These are phyloP conservation scores for Protomyces inouyei DNA, from an alignment of 1,139 yeast species.

Conservation along the genomic window DNA sequence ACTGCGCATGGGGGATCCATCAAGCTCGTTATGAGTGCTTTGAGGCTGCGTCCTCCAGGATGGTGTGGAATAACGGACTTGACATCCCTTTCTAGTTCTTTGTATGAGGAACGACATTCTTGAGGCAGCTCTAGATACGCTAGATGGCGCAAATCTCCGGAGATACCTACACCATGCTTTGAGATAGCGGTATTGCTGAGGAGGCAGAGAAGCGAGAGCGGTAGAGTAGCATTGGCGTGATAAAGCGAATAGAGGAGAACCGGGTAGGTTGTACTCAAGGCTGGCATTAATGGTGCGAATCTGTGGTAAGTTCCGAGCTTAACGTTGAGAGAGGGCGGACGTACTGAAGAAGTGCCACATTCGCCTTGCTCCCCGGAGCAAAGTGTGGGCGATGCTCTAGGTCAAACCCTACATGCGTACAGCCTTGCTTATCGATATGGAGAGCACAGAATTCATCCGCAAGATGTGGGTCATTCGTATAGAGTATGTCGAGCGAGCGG, in stretches of 20 bases:
- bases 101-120: not conserved
- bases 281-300: not conserved
- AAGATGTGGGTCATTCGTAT: not conserved
- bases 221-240: conserved; percentile 9
- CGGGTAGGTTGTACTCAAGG: not conserved
- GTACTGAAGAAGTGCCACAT: conserved; percentile 13
- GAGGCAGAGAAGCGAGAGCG: not conserved
- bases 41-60: conserved; percentile 7
- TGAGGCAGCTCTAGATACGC: not conserved
- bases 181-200: not conserved
- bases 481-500: not conserved
- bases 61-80: not conserved
- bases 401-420: conserved; percentile 5
- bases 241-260: conserved; percentile 10
- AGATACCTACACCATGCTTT: conserved; percentile 17
- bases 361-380: conserved; percentile 12
- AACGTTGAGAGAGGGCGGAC: not conserved
- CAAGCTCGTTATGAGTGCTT: conserved; percentile 9
- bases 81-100: conserved; percentile 6
- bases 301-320: not conserved
- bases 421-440: not conserved
- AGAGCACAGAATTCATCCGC: conserved; percentile 4
- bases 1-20: conserved; percentile 4
- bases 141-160: conserved; percentile 4
- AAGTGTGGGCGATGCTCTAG: conserved; percentile 19